Evolutionary conservation across 75 land plant species (phyloP), one percentile per base, ranked within the genome.

Genomic region (Pseudotsuga menziesii): DNA sequence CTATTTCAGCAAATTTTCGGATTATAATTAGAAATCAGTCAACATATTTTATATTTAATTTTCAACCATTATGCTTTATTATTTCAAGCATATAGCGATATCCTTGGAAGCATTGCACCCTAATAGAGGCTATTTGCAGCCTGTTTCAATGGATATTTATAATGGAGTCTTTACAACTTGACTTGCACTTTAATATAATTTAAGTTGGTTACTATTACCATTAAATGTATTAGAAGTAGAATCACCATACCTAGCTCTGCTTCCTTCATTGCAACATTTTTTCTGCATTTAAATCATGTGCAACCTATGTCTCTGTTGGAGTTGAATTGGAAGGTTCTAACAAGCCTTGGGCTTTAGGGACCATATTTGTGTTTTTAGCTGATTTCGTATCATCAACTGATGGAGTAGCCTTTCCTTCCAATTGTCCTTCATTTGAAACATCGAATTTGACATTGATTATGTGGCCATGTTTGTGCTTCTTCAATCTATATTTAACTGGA

Each of bases 231-330:
- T 41, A 13, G 41, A 64, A 64, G 69, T 4, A 32, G 22, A 60
- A 39, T 69, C 17, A 13, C 76, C 77, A 20, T 81, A 90, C 98
- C 98, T 80, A 88, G 80, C 81, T 93, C 97, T 75, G 97, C 99
- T 76, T 97, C 97, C 87, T 86, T 92, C 86, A 96, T 88, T 17
- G 99, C 97, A 77, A 94, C 97, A 90, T 58, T 79, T 89, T 96
- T 55, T 97, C 99, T 74, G 89, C 92, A 83, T 86, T 71, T 25
- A 91, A 41, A 83, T 93, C 94, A 80, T 77, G 59, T 61, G 87
- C 83, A 67, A 58, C 77, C 23, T 81, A 91, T 76, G 83, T 74
- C 15, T 77, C 56, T 76, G 79, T 76, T 57, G 77, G 60, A 48
- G 78, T 59, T 48, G 83, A 82, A 58, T 77, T 23, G 29, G 61